Base-by-base conservation (phyloP, 306 rosid species). In the Prunus dulcis region DNA sequence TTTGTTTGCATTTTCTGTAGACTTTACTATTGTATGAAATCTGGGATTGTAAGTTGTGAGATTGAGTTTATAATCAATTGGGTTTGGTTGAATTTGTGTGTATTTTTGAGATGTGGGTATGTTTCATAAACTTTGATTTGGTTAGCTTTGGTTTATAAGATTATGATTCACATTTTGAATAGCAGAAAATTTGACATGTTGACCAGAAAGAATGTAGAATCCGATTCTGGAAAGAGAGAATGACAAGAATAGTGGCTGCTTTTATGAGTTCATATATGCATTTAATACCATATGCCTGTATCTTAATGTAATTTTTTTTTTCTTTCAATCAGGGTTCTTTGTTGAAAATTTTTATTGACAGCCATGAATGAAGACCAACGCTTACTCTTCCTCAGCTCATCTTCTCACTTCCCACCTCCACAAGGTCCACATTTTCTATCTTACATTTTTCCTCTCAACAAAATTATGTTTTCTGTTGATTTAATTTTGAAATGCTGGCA, bases 291-390 rank as follows among this genome's bases (percentile, higher is more conserved):
- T 49, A 25, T 49, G 47, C 49, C 51, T 5, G 6, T 28, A 4
- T 12, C 25, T 50, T 27, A 55, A 19, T 65, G n/a, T 18, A 8
- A 19, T 0, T 2, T 28, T 6, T 74, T 51, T 6, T 74, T 9
- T 47, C 20, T 51, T 52, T 22, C 28, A 73, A 60, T 46, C 77
- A 45, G 69, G 30, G 25, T 2, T 71, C 47, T 60, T 73, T 58
- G 23, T 60, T 43, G 47, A 14, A 43, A 10, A 4, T 43, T 46
- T 9, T 58, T 9, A 25, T 9, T 23, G 23, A 14, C 55, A 28
- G 72, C 76, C 72, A 94, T 95, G 98, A 84, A 89, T 30, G 85
- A 86, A 70, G 80, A 75, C 32, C 98, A 92, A 76, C 72, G 74
- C 6, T 80, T 86, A 76, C 89, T 90, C 41, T 85, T 95, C 66